A percentile compares a stretch with the other conserved stretches of the same genome.
Conservation (phyloP, 2,329 filamentous ascomycete genomes). For the Botrytis fragariae region DNA sequence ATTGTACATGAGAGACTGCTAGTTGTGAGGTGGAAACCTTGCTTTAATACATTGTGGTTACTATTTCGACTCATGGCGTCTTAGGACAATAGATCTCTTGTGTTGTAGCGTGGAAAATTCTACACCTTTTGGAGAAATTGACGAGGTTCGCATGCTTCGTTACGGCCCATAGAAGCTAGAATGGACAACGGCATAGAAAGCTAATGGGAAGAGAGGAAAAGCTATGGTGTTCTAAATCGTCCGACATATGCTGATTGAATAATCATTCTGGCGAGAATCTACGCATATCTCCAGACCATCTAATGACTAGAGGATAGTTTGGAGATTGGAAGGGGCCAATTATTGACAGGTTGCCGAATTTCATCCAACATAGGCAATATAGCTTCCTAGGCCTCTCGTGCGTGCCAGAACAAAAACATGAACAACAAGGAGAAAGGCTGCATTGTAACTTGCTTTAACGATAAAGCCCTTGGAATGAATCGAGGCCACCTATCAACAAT, state of each 20-base stretch:
- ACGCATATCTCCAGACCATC: too few relatives aligned
- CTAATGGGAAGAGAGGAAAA: background rate
- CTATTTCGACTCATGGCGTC: background rate
- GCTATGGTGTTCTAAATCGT: background rate
- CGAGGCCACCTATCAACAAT: too few relatives aligned
- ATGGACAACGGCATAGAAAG: background rate
- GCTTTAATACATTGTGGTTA: background rate
- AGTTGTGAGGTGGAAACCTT: background rate
- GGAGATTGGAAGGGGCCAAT: background rate
- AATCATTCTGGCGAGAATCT: background rate
- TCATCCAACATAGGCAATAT: background rate
- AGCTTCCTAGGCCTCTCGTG: background rate
- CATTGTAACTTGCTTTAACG: background rate
- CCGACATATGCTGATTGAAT: background rate
- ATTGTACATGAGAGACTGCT: background rate
- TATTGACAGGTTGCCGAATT: background rate
- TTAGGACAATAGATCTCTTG: background rate
- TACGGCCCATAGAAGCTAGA: background rate
- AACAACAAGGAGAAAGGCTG: background rate
- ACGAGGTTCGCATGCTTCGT: background rate
- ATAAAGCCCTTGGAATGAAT: background rate
- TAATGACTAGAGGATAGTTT: too few relatives aligned
- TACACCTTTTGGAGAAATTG: background rate
- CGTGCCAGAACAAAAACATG: background rate
- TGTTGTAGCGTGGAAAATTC: background rate